Evolutionary conservation across 208 protist genomes (phyloP), one percentile per base, ranked within the genome.

Genomic region (Leishmania lainsoni): DNA sequence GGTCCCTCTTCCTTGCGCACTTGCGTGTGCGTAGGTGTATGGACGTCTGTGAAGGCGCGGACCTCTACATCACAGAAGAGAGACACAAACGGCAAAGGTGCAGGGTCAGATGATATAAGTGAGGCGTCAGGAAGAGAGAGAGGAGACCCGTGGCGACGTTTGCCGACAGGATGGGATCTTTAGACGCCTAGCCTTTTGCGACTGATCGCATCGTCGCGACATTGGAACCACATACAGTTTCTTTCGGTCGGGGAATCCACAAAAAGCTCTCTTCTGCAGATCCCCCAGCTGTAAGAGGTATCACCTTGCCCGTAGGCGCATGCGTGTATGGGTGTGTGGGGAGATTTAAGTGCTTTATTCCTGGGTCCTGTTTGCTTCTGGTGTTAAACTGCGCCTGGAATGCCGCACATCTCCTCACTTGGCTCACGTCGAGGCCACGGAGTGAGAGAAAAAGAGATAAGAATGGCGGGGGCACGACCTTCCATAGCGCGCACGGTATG

Each of bases 341-440:
- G 42, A 4, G 42, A 45, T 45, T 45, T 45, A 45, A 45, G 42
- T 26, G 29, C 20, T 39, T 68, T 35, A 32, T 39, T 42, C 17
- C 29, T 9, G 12, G 14, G 6, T 42, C 20, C 1, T 39, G 26
- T 39, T 22, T 48, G 32, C 8, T 29, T 22, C 66, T 48, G 45
- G 66, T 48, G 66, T 71, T 71, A 71, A 71, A 48, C 66, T 14
- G 69, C 45, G 17, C n/a, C 69, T 48, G 45, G 26, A 73, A 29
- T 17, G 22, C 45, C 14, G 48, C 69, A 29, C 22, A 73, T 35
- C 26, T 54, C 69, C 2, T 29, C 45, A 51, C 48, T 17, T 5
- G 26, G 45, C 39, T 35, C 17, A 51, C 48, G 35, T 29, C 45
- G 48, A 51, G n/a, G 45, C 22, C 14, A 52, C 45, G 45, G 26